A percentile compares a stretch with the other conserved stretches of the same genome.
Evolutionary conservation across 306 rosid genomes (phyloP).

Genomic region (Morella rubra): DNA sequence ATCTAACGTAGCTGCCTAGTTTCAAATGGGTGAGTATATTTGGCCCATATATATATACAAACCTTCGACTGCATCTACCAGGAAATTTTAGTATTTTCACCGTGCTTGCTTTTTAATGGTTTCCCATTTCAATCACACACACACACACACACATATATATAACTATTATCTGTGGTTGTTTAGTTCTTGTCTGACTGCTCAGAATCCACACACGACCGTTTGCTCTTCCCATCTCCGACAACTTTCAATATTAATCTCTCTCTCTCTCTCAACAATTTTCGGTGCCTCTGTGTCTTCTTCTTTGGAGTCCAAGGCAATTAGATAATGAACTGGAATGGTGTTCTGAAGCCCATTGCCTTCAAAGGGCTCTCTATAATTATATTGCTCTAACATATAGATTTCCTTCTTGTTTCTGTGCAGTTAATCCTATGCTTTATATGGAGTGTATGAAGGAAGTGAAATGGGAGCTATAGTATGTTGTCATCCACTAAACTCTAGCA

Average conservation of each 20-base stretch:
- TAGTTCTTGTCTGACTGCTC: not conserved
- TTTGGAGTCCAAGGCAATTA: not conserved
- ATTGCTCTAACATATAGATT: not conserved
- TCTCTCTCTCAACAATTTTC: not conserved
- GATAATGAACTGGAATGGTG: no score
- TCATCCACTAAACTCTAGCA: not conserved
- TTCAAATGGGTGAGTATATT: no score
- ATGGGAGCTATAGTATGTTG: not conserved
- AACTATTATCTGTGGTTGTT: not conserved
- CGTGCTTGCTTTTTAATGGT: no score
- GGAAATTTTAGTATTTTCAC: no score
- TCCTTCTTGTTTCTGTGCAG: not conserved
- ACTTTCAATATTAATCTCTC: not conserved
- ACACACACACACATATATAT: no score
- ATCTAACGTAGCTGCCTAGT: no score
- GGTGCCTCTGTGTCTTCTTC: not conserved
- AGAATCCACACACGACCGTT: conserved; percentile 10
- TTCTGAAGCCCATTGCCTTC: not conserved
- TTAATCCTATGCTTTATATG: not conserved
- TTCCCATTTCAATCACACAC: no score
- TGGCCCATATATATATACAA: no score
- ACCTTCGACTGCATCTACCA: no score
- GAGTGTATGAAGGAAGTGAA: not conserved
- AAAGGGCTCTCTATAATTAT: not conserved
- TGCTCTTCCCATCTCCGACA: not conserved